Percentiles rank a stretch among this genome's conserved stretches.
These are phyloP conservation scores for Didymella sp. DNA, from an alignment of 2,329 filamentous ascomycete species.

Conservation along the genomic window DNA sequence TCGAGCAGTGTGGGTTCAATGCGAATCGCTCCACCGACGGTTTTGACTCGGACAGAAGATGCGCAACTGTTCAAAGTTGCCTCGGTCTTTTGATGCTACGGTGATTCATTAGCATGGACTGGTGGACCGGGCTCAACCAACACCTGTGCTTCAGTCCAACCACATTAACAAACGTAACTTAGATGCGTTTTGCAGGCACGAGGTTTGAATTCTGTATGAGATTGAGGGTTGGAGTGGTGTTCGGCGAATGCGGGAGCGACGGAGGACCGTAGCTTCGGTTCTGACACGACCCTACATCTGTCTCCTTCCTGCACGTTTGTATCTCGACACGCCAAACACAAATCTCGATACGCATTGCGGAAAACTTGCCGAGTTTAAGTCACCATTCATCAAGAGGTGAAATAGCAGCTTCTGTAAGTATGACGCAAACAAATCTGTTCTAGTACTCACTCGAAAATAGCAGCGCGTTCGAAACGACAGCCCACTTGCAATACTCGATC, in stretches of 20 bases:
- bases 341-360: neutral
- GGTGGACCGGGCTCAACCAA: neutral
- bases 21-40: neutral
- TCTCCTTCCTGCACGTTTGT: neutral
- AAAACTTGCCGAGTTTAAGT: neutral
- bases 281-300: neutral
- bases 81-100: neutral
- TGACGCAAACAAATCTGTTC: constrained; percentile 7
- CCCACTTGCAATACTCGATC: neutral
- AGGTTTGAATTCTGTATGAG: neutral
- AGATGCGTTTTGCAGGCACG: neutral
- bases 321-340: neutral
- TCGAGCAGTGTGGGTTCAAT: neutral
- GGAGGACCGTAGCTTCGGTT: constrained; percentile 1
- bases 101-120: neutral
- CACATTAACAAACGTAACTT: neutral
- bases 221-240: neutral
- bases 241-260: neutral
- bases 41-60: neutral
- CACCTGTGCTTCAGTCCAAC: neutral
- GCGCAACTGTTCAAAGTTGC: neutral
- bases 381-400: neutral
- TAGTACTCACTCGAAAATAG: neutral
- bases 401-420: neutral
- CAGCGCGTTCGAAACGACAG: constrained; percentile 7